A percentile compares a stretch with the other conserved stretches of the same genome.
phyloP scores from a whole-genome alignment of 2,329 filamentous ascomycete genomes.

The Ophiostoma montium region DNA sequence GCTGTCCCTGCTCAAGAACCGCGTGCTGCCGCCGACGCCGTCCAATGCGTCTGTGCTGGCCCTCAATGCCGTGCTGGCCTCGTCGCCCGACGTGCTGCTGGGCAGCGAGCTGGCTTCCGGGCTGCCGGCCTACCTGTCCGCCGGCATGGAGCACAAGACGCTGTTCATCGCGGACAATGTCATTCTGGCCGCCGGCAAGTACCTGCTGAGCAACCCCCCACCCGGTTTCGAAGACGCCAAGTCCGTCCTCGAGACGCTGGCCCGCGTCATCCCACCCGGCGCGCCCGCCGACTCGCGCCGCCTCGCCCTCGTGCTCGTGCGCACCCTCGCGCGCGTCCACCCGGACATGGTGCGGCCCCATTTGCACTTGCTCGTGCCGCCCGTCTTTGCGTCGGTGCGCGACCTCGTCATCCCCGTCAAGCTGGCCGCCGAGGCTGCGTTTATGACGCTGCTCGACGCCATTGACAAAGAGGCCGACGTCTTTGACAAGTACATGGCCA shows the following conservation, averaged over 20 bases:
- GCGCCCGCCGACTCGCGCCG: constrained; percentile 71
- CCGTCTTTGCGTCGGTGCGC: constrained; percentile 79
- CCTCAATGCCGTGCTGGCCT: constrained; percentile 76
- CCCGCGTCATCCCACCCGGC: constrained; percentile 61
- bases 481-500: constrained; percentile 81
- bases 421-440: constrained; percentile 84
- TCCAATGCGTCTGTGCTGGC: constrained; percentile 69
- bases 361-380: constrained; percentile 61
- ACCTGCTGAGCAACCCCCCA: constrained; percentile 66
- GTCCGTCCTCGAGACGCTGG: constrained; percentile 65
- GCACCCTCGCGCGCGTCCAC: constrained; percentile 68
- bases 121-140: constrained; percentile 59
- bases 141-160: constrained; percentile 58
- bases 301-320: constrained; percentile 71
- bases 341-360: constrained; percentile 73
- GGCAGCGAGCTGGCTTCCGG: constrained; percentile 56
- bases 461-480: constrained; percentile 73
- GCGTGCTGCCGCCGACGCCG: constrained; percentile 65
- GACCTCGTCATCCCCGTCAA: constrained; percentile 92
- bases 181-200: constrained; percentile 83
- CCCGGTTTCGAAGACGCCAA: constrained; percentile 73
- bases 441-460: constrained; percentile 79
- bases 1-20: constrained; percentile 43
- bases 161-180: constrained; percentile 76
- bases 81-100: constrained; percentile 58